phyloP scores from a whole-genome alignment of 257 asterid genomes.

The Fraxinus anomala region DNA sequence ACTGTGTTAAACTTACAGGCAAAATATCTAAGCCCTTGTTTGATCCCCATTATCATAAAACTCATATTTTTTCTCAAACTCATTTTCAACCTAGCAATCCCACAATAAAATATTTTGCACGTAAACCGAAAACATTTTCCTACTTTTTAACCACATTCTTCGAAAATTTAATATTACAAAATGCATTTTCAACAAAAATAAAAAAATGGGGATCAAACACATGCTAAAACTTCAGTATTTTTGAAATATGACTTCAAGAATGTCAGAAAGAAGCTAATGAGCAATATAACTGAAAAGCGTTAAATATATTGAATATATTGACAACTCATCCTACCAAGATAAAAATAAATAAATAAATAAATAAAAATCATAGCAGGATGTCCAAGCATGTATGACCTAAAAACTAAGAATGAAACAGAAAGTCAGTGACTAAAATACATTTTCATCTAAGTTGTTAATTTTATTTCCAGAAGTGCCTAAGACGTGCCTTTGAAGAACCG shows the following conservation, averaged over 20 bases:
- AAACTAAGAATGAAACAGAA: neutral
- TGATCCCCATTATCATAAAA: too few species aligned
- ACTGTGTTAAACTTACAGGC: neutral
- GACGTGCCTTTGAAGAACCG: slow-evolving; percentile 61
- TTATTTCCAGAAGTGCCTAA: slow-evolving; percentile 6
- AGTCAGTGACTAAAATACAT: neutral
- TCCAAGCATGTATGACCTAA: neutral
- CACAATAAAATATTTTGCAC: too few species aligned
- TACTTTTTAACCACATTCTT: too few species aligned
- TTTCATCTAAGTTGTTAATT: neutral
- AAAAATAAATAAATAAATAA: slow-evolving; percentile 9
- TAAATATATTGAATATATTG: neutral
- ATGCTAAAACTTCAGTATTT: neutral
- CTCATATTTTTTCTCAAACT: too few species aligned
- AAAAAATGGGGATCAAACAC: too few species aligned
- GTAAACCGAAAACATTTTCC: too few species aligned
- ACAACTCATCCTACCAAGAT: neutral
- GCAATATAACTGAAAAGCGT: neutral
- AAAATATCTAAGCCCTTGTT: neutral
- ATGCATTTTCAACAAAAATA: too few species aligned
- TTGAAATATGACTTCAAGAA: neutral
- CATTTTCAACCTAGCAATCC: too few species aligned
- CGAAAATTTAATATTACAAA: too few species aligned
- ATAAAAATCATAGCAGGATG: neutral
- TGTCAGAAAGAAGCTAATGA: neutral